phyloP scores from a whole-genome alignment of 1,284 basidiomycete genomes.

The Cutaneotrichosporon sp. region DNA sequence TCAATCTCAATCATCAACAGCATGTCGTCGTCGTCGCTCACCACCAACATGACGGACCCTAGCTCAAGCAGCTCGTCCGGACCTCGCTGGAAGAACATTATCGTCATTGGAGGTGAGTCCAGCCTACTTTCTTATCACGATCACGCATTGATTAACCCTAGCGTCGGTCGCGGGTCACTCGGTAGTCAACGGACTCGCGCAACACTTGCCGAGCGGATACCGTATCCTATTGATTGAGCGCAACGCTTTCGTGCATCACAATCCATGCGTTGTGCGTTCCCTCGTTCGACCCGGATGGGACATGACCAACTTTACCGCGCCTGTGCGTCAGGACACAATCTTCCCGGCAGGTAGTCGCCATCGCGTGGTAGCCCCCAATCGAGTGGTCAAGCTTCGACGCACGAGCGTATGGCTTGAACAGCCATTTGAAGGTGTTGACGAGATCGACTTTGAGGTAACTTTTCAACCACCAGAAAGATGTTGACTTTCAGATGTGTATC shows the following conservation, averaged over 20 bases:
- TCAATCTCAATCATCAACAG: background rate
- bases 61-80: background rate
- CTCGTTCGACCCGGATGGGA: slow-evolving; percentile 54
- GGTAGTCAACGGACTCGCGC: slow-evolving; percentile 45
- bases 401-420: slow-evolving; percentile 46
- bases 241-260: slow-evolving; percentile 49
- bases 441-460: slow-evolving; percentile 51
- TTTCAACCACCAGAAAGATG: background rate
- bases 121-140: no score
- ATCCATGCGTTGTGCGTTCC: slow-evolving; percentile 51
- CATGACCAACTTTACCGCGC: slow-evolving; percentile 40
- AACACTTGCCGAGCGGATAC: slow-evolving; percentile 49
- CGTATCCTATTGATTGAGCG: slow-evolving; percentile 55
- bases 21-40: slow-evolving; percentile 1
- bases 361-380: slow-evolving; percentile 42
- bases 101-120: slow-evolving; percentile 45
- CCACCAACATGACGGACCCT: background rate
- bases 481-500: slow-evolving; percentile 35
- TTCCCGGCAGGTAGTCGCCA: slow-evolving; percentile 41
- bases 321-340: slow-evolving; percentile 42
- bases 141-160: slow-evolving; percentile 14
- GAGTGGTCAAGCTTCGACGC: slow-evolving; percentile 47
- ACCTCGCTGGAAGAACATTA: slow-evolving; percentile 35
- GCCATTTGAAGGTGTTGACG: slow-evolving; percentile 46
- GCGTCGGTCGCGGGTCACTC: slow-evolving; percentile 45